A percentile compares a stretch with the other conserved stretches of the same genome.
Conservation (phyloP, 768 basidiomycete species). For the Naganishia vaughanmartiniae region DNA sequence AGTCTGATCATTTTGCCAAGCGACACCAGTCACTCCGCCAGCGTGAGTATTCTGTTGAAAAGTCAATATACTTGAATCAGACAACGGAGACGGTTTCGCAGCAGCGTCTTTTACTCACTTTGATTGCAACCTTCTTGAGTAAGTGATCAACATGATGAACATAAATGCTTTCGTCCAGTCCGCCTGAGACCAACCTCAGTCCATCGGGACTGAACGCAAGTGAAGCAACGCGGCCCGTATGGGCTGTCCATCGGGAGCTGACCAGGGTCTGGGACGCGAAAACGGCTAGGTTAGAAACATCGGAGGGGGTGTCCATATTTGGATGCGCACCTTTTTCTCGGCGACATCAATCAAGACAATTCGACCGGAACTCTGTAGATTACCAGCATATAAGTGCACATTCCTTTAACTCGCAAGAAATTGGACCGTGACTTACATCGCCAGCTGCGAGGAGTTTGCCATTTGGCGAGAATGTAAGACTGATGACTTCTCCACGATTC, state of each 20-base stretch:
- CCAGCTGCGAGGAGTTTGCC: constrained; percentile 73
- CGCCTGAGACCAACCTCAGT: constrained; percentile 76
- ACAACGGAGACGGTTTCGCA: neutral
- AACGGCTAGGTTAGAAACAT: neutral
- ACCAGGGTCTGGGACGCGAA: constrained; percentile 34
- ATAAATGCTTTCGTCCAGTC: constrained; percentile 89
- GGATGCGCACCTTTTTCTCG: constrained; percentile 60
- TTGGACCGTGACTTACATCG: constrained; percentile 63
- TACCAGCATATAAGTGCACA: constrained; percentile 15
- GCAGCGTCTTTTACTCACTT: constrained; percentile 47
- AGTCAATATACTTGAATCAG: neutral
- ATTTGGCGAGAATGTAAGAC: constrained; percentile 75
- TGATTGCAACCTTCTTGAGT: constrained; percentile 72
- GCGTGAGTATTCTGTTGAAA: constrained; percentile 67
- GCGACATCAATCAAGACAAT: constrained; percentile 72
- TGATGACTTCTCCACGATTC: constrained; percentile 68
- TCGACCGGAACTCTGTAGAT: constrained; percentile 69
- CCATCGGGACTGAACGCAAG: constrained; percentile 74
- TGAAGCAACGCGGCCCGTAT: constrained; percentile 75
- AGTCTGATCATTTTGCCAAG: constrained; percentile 66
- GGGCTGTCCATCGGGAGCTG: constrained; percentile 76
- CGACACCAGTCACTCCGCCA: constrained; percentile 76
- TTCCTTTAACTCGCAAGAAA: neutral
- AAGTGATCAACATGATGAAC: constrained; percentile 71
- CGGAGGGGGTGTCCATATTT: neutral